These are phyloP conservation scores for Claviceps humidiphila DNA, from an alignment of 2,329 filamentous ascomycete species.

Conservation along the genomic window DNA sequence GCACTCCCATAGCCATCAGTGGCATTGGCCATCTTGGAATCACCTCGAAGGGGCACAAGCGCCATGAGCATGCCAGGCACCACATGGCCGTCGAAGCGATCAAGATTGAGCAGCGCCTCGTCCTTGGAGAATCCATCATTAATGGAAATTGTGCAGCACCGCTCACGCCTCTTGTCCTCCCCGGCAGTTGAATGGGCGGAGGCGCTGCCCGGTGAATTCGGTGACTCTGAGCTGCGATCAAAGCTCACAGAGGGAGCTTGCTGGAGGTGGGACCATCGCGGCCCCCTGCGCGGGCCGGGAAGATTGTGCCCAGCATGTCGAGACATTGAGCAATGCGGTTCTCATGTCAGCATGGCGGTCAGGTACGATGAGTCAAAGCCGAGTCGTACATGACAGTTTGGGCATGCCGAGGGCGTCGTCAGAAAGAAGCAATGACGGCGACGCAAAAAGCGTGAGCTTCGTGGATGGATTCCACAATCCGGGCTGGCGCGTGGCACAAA, in stretches of 20 bases:
- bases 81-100: conserved; percentile 51
- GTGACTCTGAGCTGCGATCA: conserved; percentile 28
- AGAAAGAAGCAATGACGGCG: neutral
- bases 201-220: conserved; percentile 33
- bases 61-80: conserved; percentile 59
- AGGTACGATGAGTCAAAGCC: neutral
- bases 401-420: neutral
- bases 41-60: conserved; percentile 48
- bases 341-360: conserved; percentile 8
- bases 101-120: conserved; percentile 67
- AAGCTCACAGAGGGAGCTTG: conserved; percentile 35
- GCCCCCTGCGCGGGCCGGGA: conserved; percentile 30
- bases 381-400: conserved; percentile 5
- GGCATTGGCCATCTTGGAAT: conserved; percentile 23
- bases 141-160: conserved; percentile 40
- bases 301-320: conserved; percentile 27
- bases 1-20: conserved; percentile 17
- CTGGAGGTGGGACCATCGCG: conserved; percentile 40
- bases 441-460: neutral
- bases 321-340: conserved; percentile 20
- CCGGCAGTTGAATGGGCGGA: conserved; percentile 36
- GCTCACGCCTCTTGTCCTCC: conserved; percentile 25
- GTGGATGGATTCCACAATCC: neutral
- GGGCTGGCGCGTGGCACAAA: neutral
- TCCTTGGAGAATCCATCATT: conserved; percentile 68